A percentile compares a stretch with the other conserved stretches of the same genome.
Evolutionary conservation across 2,329 filamentous ascomycete species (phyloP).

Genomic region (Penicillium italicum): DNA sequence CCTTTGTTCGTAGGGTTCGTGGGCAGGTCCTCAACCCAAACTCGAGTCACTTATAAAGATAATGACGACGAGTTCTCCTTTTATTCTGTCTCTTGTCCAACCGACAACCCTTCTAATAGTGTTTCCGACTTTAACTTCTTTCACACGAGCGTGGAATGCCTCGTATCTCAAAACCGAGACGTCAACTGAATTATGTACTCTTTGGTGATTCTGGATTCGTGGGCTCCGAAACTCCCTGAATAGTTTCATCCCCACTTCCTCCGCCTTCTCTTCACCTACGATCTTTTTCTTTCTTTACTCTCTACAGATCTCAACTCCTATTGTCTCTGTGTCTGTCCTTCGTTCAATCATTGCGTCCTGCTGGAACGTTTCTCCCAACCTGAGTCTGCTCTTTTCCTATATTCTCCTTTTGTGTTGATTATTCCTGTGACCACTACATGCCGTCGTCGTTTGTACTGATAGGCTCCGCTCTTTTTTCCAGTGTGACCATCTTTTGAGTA

Average conservation of each 20-base stretch:
- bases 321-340: constrained; percentile 5
- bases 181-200: not conserved
- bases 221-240: not conserved
- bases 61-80: constrained; percentile 24
- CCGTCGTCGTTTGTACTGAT: constrained; percentile 9
- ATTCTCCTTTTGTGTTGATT: constrained; percentile 19
- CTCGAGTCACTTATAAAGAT: constrained; percentile 18
- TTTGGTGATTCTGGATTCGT: not conserved
- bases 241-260: not conserved
- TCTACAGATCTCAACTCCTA: constrained; percentile 3
- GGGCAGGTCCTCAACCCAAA: constrained; percentile 24
- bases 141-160: not conserved
- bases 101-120: constrained; percentile 10
- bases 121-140: not conserved
- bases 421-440: constrained; percentile 11
- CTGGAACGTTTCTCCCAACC: not conserved
- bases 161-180: not conserved
- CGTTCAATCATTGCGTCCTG: constrained; percentile 2
- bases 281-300: constrained; percentile 1
- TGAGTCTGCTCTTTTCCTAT: constrained; percentile 7
- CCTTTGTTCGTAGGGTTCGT: constrained; percentile 23
- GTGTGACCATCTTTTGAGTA: constrained; percentile 12
- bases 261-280: constrained; percentile 1
- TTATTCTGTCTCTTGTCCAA: constrained; percentile 13
- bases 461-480: constrained; percentile 13